Percentiles rank a stretch among this genome's conserved stretches.
Conservation (phyloP, 345 rosid genomes). For the Salix purpurea region DNA sequence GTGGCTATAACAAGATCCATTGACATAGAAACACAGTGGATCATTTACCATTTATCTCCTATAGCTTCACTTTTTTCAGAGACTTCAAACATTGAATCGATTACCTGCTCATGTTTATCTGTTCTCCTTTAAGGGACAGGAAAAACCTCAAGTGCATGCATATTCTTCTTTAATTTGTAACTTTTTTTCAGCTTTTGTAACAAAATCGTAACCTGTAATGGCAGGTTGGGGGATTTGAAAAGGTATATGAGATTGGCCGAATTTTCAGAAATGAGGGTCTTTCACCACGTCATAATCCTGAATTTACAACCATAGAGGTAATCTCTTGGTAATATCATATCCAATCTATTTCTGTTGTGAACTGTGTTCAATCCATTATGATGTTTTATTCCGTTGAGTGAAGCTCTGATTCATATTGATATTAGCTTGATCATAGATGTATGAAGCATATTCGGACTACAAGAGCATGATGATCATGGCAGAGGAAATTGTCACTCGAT, state of each 20-base stretch:
- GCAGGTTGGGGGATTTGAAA: constrained; percentile 98
- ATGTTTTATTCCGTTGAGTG: neutral
- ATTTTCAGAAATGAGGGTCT: constrained; percentile 97
- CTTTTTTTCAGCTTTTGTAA: constrained; percentile 14
- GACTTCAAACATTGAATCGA: neutral
- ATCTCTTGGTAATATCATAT: constrained; percentile 10
- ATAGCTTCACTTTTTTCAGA: neutral
- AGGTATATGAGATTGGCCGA: constrained; percentile 91
- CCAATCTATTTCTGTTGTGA: neutral
- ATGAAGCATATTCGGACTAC: constrained; percentile 92
- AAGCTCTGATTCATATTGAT: constrained; percentile 22
- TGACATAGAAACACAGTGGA: no score
- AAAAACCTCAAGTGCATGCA: no score
- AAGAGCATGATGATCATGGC: constrained; percentile 90
- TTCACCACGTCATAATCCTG: constrained; percentile 97
- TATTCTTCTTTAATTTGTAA: neutral
- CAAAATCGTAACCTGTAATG: constrained; percentile 19
- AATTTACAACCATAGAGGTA: constrained; percentile 98
- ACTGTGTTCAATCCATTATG: neutral
- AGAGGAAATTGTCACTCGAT: constrained; percentile 72
- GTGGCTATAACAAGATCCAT: no score
- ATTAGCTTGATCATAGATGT: constrained; percentile 59
- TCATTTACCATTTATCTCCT: no score
- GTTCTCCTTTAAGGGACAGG: no score
- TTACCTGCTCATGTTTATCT: no score